phyloP scores from a whole-genome alignment of 2,329 filamentous ascomycete species.

The Rutstroemia sydowiana region DNA sequence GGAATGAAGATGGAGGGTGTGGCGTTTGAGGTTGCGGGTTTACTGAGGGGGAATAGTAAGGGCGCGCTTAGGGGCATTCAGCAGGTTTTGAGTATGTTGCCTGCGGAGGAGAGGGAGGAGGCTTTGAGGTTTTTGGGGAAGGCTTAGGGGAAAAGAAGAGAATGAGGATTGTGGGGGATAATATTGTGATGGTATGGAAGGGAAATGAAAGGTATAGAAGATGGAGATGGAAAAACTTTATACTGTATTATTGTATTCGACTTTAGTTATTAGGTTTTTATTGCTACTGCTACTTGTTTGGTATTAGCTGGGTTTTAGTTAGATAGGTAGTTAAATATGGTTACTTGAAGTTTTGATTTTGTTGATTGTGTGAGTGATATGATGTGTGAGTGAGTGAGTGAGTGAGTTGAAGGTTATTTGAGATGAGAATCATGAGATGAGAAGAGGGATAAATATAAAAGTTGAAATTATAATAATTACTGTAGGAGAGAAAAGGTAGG shows the following conservation, averaged over 20 bases:
- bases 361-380: too few relatives aligned
- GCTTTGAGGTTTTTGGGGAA: constrained; percentile 28
- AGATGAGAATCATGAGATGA: too few relatives aligned
- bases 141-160: constrained; percentile 7
- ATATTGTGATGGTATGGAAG: background rate
- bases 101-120: constrained; percentile 74
- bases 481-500: too few relatives aligned
- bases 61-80: constrained; percentile 66
- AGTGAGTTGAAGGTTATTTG: too few relatives aligned
- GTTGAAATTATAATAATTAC: too few relatives aligned
- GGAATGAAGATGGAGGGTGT: constrained; percentile 69
- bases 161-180: background rate
- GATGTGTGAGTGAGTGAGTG: too few relatives aligned
- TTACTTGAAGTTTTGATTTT: too few relatives aligned
- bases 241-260: background rate
- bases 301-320: too few relatives aligned
- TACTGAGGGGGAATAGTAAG: constrained; percentile 55
- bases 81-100: constrained; percentile 78
- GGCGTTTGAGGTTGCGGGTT: constrained; percentile 60
- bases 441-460: too few relatives aligned
- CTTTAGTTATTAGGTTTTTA: too few relatives aligned
- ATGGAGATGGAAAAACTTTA: background rate
- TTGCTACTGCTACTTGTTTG: too few relatives aligned
- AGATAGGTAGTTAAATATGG: too few relatives aligned
- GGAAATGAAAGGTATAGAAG: background rate